phyloP scores from a whole-genome alignment of 352 stramenopile genomes.

The Phytopythium montanum region DNA sequence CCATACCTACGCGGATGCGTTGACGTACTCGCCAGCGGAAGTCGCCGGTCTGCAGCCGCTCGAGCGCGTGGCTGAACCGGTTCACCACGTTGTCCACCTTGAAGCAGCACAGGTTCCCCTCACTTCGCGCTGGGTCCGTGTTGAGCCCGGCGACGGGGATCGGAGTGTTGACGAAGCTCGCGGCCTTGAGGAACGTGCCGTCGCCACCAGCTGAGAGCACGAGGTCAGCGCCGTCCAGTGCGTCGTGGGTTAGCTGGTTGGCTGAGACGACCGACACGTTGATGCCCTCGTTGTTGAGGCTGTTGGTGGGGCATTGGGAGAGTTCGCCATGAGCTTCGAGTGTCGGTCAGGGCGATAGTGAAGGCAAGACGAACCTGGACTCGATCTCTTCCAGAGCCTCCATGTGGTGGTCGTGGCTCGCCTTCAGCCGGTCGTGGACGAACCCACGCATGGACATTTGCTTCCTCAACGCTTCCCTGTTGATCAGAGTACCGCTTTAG shows the following conservation, averaged over 20 bases:
- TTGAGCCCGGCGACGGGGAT: conserved; percentile 85
- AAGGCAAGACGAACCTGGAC: conserved; percentile 23
- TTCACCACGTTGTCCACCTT: conserved; percentile 74
- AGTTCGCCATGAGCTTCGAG: no score
- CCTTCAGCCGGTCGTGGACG: conserved; percentile 82
- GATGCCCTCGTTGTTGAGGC: conserved; percentile 67
- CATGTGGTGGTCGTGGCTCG: conserved; percentile 84
- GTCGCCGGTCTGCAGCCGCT: conserved; percentile 64
- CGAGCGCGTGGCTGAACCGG: conserved; percentile 66
- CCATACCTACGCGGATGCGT: conserved; percentile 84
- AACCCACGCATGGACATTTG: conserved; percentile 91
- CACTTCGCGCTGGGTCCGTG: conserved; percentile 78
- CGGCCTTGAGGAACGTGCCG: conserved; percentile 85
- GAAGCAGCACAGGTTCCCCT: conserved; percentile 88
- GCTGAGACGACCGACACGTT: conserved; percentile 70
- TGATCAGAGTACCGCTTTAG: conserved; percentile 10
- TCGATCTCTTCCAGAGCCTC: conserved; percentile 86
- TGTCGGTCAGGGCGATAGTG: no score
- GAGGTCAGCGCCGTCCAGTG: conserved; percentile 77
- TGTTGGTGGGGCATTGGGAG: no score
- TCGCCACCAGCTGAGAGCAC: conserved; percentile 85
- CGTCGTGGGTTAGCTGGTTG: conserved; percentile 77
- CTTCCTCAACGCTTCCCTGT: conserved; percentile 81
- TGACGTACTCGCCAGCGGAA: conserved; percentile 80
- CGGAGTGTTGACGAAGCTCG: conserved; percentile 83